Evolutionary conservation across 345 rosid genomes (phyloP).

Genomic region (Noccaea bulbosa): DNA sequence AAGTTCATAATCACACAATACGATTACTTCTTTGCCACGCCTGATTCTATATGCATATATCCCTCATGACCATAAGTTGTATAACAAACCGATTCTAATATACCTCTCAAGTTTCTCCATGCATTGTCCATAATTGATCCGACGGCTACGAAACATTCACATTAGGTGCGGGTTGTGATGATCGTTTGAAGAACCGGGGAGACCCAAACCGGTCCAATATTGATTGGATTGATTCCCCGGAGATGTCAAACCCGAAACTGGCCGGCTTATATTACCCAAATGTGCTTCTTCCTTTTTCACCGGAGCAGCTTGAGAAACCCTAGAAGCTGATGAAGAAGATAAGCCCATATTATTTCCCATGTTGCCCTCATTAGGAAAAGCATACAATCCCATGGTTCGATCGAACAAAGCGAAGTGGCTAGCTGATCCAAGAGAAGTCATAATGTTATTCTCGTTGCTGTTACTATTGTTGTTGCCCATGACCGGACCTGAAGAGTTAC

Average conservation of each 20-base stretch:
- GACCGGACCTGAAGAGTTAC: constrained; percentile 35
- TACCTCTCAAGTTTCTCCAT: constrained; percentile 38
- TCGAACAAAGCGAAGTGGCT: constrained; percentile 34
- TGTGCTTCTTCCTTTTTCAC: constrained; percentile 41
- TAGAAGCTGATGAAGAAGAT: constrained; percentile 34
- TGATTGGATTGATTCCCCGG: constrained; percentile 39
- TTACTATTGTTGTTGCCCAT: constrained; percentile 39
- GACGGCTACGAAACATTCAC: constrained; percentile 29
- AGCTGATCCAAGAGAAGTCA: constrained; percentile 42
- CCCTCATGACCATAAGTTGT: constrained; percentile 24
- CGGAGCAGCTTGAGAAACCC: constrained; percentile 38
- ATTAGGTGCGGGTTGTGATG: constrained; percentile 34
- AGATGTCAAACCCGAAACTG: constrained; percentile 39
- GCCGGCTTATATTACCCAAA: constrained; percentile 28
- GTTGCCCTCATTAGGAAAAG: constrained; percentile 39
- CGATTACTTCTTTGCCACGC: constrained; percentile 32
- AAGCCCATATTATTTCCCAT: constrained; percentile 30
- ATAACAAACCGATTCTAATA: constrained; percentile 36
- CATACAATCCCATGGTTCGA: constrained; percentile 41
- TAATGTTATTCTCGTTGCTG: constrained; percentile 34
- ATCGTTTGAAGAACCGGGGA: constrained; percentile 40
- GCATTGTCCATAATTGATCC: constrained; percentile 19
- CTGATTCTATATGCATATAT: constrained; percentile 35
- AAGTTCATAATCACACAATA: constrained; percentile 40
- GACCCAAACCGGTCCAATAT: constrained; percentile 38